Base-by-base conservation (phyloP, 257 asterid genomes). In the Solanum sparsipilum region DNA sequence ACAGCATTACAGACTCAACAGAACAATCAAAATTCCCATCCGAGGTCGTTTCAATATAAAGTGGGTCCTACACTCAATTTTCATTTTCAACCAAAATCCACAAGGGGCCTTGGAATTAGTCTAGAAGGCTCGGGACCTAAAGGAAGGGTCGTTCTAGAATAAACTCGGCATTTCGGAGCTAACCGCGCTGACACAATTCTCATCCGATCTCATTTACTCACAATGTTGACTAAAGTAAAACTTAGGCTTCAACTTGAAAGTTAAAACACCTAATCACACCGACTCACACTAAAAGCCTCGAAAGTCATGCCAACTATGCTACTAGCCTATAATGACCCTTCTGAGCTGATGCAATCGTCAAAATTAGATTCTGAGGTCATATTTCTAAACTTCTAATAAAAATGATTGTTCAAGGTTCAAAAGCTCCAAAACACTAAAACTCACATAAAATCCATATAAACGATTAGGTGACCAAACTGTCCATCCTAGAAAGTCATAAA, bases 1-100 rank as follows among this genome's bases (percentile, higher is more conserved):
- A 56, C 4, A 3, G 0, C 11, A 56, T 56, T 56, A 2, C 7
- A 1, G 11, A 56, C 25, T 2, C 65, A 56, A 6, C 0, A 1
- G 2, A 56, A 56, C 4, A 16, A 56, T 18, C 2, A 0, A 20
- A 56, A 56, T 56, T 56, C 65, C 4, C n/a, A 20, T 56, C n/a
- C 10, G 65, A 18, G 4, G 10, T 56, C 1, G 1, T 3, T 18
- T 6, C 4, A 20, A 56, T 6, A 6, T 9, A 56, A 56, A 56
- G 9, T 56, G 4, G 25, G 65, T 56, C 65, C 11, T 7, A 56
- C 65, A 7, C 65, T 23, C 0, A 56, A 56, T 56, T 56, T 56
- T 7, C 2, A 56, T 56, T 20, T 20, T 2, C 7, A 56, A 5
- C 4, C n/a, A 56, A 56, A 56, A 56, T 56, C 4, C 1, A 20